Conservation (phyloP, 768 basidiomycete genomes). For the Naematelia encephala region DNA sequence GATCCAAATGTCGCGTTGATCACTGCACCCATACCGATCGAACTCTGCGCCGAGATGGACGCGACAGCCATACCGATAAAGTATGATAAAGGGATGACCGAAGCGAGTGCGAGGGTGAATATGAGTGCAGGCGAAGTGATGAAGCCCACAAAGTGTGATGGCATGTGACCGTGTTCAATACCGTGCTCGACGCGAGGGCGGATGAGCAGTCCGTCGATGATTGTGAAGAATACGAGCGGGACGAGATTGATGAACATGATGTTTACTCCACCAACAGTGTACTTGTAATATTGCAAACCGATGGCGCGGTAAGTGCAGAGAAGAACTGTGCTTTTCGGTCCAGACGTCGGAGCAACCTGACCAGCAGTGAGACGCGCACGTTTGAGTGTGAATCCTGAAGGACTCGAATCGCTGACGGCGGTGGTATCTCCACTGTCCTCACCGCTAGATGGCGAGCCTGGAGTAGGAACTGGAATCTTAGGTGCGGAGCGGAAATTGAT, state of each 20-base stretch:
- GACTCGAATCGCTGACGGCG: slow-evolving; percentile 27
- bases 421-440: slow-evolving; percentile 14
- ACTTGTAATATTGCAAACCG: slow-evolving; percentile 94
- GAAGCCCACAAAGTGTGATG: slow-evolving; percentile 65
- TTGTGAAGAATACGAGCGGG: slow-evolving; percentile 90
- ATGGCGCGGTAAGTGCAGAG: slow-evolving; percentile 91
- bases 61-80: slow-evolving; percentile 99
- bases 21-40: slow-evolving; percentile 98
- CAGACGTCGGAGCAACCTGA: slow-evolving; percentile 74
- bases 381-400: slow-evolving; percentile 59
- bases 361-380: slow-evolving; percentile 75
- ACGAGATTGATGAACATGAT: slow-evolving; percentile 95
- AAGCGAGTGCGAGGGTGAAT: slow-evolving; percentile 77
- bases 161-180: slow-evolving; percentile 57
- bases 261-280: slow-evolving; percentile 97
- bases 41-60: slow-evolving; percentile 95
- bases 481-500: slow-evolving; percentile 91
- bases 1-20: slow-evolving; percentile 99
- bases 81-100: slow-evolving; percentile 94
- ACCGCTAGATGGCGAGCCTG: slow-evolving; percentile 20
- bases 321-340: slow-evolving; percentile 79
- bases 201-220: slow-evolving; percentile 84
- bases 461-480: slow-evolving; percentile 58
- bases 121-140: slow-evolving; percentile 73
- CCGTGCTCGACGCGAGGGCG: slow-evolving; percentile 66